Percentiles rank a stretch among this genome's conserved stretches.
Evolutionary conservation across 495 filamentous ascomycete genomes (phyloP).

Genomic region (Lophium mytilinum): DNA sequence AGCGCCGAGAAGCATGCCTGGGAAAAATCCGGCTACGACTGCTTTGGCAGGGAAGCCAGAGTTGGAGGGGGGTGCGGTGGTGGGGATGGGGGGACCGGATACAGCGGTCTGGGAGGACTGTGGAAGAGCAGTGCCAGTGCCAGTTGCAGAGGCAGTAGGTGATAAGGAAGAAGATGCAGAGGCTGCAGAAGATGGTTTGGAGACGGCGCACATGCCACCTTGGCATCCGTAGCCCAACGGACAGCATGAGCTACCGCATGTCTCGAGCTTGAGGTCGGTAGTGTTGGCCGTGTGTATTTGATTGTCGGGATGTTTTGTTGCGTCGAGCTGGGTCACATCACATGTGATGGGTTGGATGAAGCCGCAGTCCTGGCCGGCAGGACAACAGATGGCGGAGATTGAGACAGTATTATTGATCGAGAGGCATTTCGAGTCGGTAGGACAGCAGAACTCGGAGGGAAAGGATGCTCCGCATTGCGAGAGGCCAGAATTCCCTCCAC

Average conservation of each 20-base stretch:
- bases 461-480: slow-evolving; percentile 47
- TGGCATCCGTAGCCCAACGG: slow-evolving; percentile 72
- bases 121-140: slow-evolving; percentile 33
- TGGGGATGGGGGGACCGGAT: slow-evolving; percentile 21
- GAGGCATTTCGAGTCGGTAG: slow-evolving; percentile 51
- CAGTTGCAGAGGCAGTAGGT: slow-evolving; percentile 23
- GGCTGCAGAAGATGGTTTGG: slow-evolving; percentile 13
- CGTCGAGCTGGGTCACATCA: slow-evolving; percentile 58
- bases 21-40: slow-evolving; percentile 55
- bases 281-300: slow-evolving; percentile 64
- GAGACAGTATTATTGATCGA: slow-evolving; percentile 47
- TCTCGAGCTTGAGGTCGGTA: slow-evolving; percentile 43
- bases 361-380: slow-evolving; percentile 50
- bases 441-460: slow-evolving; percentile 71
- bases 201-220: slow-evolving; percentile 33
- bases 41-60: slow-evolving; percentile 46
- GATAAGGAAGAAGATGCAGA: slow-evolving; percentile 18
- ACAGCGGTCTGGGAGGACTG: slow-evolving; percentile 28
- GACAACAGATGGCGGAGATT: slow-evolving; percentile 74
- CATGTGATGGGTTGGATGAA: slow-evolving; percentile 65
- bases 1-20: slow-evolving; percentile 50
- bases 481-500: slow-evolving; percentile 38
- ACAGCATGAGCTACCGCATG: slow-evolving; percentile 48
- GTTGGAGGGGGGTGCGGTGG: not conserved
- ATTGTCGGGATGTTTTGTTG: slow-evolving; percentile 49